phyloP scores from a whole-genome alignment of 2,329 filamentous ascomycete genomes.

The Colletotrichum scovillei region DNA sequence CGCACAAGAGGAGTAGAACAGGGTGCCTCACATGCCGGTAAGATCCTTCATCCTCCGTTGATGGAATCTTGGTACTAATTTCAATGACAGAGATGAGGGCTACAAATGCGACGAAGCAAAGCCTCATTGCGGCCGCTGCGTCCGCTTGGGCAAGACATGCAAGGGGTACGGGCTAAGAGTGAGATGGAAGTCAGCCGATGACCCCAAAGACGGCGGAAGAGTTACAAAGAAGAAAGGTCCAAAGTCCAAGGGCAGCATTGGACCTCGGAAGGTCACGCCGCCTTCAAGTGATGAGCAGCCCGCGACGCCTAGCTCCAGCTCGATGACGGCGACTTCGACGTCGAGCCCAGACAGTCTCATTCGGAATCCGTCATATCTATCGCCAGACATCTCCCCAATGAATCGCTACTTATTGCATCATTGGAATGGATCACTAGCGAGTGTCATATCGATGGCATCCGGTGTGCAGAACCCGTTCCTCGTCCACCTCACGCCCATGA shows the following conservation, averaged over 20 bases:
- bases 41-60: fast-evolving
- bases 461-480: slow-evolving; percentile 43
- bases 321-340: neutral
- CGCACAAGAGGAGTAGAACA: slow-evolving; percentile 24
- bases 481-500: slow-evolving; percentile 45
- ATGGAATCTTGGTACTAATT: neutral
- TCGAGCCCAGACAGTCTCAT: slow-evolving; percentile 1
- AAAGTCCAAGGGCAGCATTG: neutral
- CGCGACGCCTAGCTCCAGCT: neutral
- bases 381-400: slow-evolving; percentile 4
- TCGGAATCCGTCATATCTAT: slow-evolving; percentile 13
- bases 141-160: slow-evolving; percentile 44
- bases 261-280: neutral
- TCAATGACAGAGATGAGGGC: slow-evolving; percentile 42
- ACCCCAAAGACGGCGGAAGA: neutral
- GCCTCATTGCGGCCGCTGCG: slow-evolving; percentile 44
- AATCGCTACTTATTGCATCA: slow-evolving; percentile 42
- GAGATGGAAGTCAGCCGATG: slow-evolving; percentile 40
- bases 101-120: slow-evolving; percentile 48
- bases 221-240: neutral
- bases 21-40: slow-evolving; percentile 30
- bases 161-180: slow-evolving; percentile 45
- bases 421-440: slow-evolving; percentile 42
- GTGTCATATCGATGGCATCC: slow-evolving; percentile 43
- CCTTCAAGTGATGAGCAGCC: neutral